phyloP scores from a whole-genome alignment of 2,329 filamentous ascomycete species.

The Arachnopeziza araneosa region DNA sequence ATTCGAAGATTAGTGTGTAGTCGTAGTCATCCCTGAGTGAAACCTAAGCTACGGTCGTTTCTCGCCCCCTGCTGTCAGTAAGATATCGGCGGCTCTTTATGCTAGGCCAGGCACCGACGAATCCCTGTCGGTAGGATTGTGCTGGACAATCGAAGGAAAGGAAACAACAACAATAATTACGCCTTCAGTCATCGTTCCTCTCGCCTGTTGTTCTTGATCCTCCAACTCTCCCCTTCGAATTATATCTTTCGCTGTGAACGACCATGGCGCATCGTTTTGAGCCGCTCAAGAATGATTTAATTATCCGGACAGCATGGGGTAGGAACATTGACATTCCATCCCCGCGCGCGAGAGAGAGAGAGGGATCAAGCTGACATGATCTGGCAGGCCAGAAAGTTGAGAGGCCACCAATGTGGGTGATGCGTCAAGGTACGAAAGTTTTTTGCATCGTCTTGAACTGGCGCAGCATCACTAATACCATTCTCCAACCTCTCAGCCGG shows the following conservation, averaged over 20 bases:
- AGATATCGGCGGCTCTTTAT: too few species aligned
- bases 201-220: not conserved
- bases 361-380: conserved; percentile 6
- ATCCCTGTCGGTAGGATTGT: too few species aligned
- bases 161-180: too few species aligned
- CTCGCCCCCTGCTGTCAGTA: too few species aligned
- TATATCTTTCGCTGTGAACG: not conserved
- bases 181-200: not conserved
- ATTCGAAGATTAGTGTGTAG: not conserved
- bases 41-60: not conserved
- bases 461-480: not conserved
- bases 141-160: too few species aligned
- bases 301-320: conserved; percentile 89
- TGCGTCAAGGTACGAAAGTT: conserved; percentile 81
- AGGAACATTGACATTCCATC: conserved; percentile 1
- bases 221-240: not conserved
- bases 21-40: not conserved
- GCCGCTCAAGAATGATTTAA: conserved; percentile 85
- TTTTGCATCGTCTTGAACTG: not conserved
- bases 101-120: too few species aligned
- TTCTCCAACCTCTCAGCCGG: conserved; percentile 59
- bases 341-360: not conserved
- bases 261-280: conserved; percentile 51
- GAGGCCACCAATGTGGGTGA: conserved; percentile 95
- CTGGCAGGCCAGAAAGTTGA: conserved; percentile 77